Percentiles rank a stretch among this genome's conserved stretches.
phyloP scores from a whole-genome alignment of 441 rosid species.

The Adansonia rubrostipa region DNA sequence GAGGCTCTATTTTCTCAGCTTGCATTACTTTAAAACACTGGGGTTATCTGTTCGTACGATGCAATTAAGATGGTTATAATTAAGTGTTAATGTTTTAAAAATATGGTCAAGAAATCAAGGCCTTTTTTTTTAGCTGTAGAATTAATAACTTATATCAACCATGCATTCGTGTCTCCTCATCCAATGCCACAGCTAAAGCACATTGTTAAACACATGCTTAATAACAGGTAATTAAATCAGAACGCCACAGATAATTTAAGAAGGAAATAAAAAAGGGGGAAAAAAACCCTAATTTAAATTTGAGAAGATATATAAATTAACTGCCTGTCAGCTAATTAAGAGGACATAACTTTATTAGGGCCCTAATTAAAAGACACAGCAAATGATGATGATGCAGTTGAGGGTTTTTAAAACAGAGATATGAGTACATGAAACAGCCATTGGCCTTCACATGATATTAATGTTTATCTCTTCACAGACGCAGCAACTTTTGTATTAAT shows the following conservation, averaged over 20 bases:
- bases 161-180: constrained; percentile 2
- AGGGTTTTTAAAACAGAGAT: background rate
- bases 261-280: background rate
- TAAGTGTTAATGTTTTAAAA: background rate
- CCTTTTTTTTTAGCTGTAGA: background rate
- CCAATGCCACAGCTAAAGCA: constrained; percentile 1
- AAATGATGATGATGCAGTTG: constrained; percentile 2
- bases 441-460: constrained; percentile 20
- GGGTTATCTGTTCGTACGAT: constrained; percentile 2
- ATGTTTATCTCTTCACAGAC: constrained; percentile 1
- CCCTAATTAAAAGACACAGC: constrained; percentile 14
- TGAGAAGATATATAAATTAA: background rate
- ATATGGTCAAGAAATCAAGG: constrained; percentile 13
- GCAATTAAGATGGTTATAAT: background rate
- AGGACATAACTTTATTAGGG: constrained; percentile 5
- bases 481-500: background rate
- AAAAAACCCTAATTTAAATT: background rate
- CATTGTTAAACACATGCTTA: constrained; percentile 8
- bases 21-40: background rate
- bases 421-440: background rate
- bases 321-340: background rate
- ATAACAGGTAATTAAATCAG: constrained; percentile 6
- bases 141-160: constrained; percentile 12
- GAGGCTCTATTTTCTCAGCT: constrained; percentile 24
- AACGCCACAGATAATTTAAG: background rate